Percentiles rank a stretch among this genome's conserved stretches.
These are phyloP conservation scores for Cytidiella melzeri DNA, from an alignment of 768 basidiomycete genomes.

Conservation along the genomic window DNA sequence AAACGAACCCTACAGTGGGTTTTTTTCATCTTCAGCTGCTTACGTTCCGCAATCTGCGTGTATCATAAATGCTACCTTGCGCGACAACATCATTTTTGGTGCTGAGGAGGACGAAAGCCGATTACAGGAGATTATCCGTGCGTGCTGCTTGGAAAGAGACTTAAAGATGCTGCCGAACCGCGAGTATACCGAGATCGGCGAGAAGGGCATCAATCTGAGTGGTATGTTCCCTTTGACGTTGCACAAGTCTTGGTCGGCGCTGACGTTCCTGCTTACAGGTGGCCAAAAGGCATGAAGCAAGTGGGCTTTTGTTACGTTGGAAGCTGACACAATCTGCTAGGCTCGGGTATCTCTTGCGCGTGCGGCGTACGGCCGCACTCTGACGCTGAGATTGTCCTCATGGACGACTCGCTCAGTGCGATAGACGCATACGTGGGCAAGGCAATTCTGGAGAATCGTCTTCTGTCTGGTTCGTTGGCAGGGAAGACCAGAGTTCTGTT, in stretches of 20 bases:
- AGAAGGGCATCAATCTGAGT: conserved; percentile 68
- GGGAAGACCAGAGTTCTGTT: conserved; percentile 55
- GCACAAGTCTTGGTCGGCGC: neutral
- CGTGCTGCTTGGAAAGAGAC: conserved; percentile 68
- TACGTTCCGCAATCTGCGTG: conserved; percentile 60
- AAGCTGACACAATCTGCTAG: conserved; percentile 26
- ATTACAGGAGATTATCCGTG: conserved; percentile 49
- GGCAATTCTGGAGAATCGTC: conserved; percentile 54
- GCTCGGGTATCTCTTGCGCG: conserved; percentile 74
- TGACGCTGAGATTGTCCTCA: conserved; percentile 61
- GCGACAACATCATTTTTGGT: conserved; percentile 74
- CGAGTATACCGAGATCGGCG: conserved; percentile 66
- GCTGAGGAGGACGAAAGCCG: conserved; percentile 54
- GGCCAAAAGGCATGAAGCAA: conserved; percentile 28
- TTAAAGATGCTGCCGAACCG: conserved; percentile 65
- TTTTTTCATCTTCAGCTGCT: conserved; percentile 48
- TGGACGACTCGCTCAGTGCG: conserved; percentile 79
- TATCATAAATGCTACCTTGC: conserved; percentile 62
- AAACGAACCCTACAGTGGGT: conserved; percentile 29
- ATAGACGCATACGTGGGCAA: conserved; percentile 76
- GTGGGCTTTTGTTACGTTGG: neutral
- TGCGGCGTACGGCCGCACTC: conserved; percentile 77
- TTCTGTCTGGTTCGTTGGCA: conserved; percentile 46
- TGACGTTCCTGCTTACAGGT: conserved; percentile 13
- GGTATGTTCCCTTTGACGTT: conserved; percentile 29